phyloP scores from a whole-genome alignment of 371 early-diverging fungal species.

The Apophysomyces ossiformis region DNA sequence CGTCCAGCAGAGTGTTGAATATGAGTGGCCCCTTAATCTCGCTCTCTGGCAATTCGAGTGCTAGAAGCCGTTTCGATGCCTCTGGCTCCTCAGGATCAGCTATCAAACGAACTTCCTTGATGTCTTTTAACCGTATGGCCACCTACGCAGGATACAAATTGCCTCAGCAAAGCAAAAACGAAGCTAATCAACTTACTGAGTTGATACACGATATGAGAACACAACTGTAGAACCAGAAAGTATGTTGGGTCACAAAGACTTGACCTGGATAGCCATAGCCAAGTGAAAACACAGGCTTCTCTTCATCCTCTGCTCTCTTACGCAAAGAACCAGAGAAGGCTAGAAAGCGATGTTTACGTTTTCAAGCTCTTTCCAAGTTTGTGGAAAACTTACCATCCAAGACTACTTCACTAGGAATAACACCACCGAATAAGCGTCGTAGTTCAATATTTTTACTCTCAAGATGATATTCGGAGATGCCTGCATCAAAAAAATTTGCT shows the following conservation, averaged over 20 bases:
- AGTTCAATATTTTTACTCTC: constrained; percentile 44
- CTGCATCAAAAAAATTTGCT: background rate
- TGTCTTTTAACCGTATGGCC: constrained; percentile 43
- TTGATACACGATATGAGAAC: constrained; percentile 48
- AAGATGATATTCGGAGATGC: constrained; percentile 24
- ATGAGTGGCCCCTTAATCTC: constrained; percentile 37
- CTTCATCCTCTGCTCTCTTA: constrained; percentile 29
- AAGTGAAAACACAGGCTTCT: constrained; percentile 31
- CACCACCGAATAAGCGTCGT: constrained; percentile 46
- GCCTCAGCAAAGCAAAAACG: background rate
- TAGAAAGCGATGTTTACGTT: background rate
- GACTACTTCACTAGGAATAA: constrained; percentile 43
- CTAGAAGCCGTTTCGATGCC: background rate
- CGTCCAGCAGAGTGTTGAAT: constrained; percentile 43
- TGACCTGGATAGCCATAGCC: constrained; percentile 50
- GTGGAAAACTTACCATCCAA: constrained; percentile 32
- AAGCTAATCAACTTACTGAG: constrained; percentile 28
- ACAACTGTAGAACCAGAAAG: constrained; percentile 56
- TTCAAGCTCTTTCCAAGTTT: background rate
- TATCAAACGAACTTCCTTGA: constrained; percentile 39
- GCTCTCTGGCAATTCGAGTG: constrained; percentile 24
- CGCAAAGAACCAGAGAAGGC: constrained; percentile 46
- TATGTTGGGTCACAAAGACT: constrained; percentile 50
- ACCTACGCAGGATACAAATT: constrained; percentile 4
- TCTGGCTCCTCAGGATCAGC: constrained; percentile 26